These are phyloP conservation scores for Zygotorulaspora chibaensis DNA, from an alignment of 805 yeast species.

Conservation along the genomic window DNA sequence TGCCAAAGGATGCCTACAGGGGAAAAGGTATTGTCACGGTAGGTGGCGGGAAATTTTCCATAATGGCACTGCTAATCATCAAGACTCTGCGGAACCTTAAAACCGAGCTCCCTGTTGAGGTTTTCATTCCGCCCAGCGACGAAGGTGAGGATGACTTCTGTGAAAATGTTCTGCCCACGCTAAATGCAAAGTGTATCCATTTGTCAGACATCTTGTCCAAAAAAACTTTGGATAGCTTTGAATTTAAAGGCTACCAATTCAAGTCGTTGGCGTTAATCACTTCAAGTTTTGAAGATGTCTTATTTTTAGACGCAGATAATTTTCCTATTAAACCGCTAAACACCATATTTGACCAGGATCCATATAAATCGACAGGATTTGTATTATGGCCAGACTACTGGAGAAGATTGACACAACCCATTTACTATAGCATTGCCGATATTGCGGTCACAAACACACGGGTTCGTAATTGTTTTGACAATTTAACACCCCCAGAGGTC, in stretches of 20 bases:
- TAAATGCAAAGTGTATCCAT: slow-evolving; percentile 58
- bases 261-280: slow-evolving; percentile 68
- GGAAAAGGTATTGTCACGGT: slow-evolving; percentile 49
- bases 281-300: slow-evolving; percentile 69
- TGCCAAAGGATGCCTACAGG: slow-evolving; percentile 38
- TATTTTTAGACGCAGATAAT: slow-evolving; percentile 73
- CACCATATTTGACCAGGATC: slow-evolving; percentile 52
- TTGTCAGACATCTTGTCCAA: slow-evolving; percentile 53
- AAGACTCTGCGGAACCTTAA: slow-evolving; percentile 50
- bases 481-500: slow-evolving; percentile 34
- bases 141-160: slow-evolving; percentile 61
- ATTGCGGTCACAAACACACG: slow-evolving; percentile 42
- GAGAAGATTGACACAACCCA: slow-evolving; percentile 79
- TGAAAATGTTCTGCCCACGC: slow-evolving; percentile 50
- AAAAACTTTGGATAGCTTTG: slow-evolving; percentile 38
- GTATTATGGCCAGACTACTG: slow-evolving; percentile 85
- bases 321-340: slow-evolving; percentile 67
- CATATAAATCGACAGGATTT: slow-evolving; percentile 50
- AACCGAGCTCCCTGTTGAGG: slow-evolving; percentile 72
- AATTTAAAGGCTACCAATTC: slow-evolving; percentile 60
- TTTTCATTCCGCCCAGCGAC: slow-evolving; percentile 59
- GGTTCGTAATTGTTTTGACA: slow-evolving; percentile 38
- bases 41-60: slow-evolving; percentile 76
- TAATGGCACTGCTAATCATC: slow-evolving; percentile 64
- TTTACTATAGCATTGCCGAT: slow-evolving; percentile 67